Percentiles rank a stretch among this genome's conserved stretches.
Evolutionary conservation across 441 rosid species (phyloP).

Genomic region (Monsonia emarginata): DNA sequence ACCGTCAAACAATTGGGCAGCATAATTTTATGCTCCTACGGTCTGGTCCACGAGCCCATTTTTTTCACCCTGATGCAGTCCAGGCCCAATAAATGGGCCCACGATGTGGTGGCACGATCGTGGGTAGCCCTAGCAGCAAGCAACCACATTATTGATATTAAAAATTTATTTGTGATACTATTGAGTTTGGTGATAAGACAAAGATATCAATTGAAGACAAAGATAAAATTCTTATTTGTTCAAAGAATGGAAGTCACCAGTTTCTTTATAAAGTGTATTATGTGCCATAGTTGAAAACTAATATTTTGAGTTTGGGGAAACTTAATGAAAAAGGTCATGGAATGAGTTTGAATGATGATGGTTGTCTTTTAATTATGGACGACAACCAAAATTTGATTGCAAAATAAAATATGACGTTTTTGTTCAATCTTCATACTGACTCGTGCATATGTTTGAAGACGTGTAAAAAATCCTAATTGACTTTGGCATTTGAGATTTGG

Average conservation of each 20-base stretch:
- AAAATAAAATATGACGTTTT: constrained; percentile 8
- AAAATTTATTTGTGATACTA: not conserved
- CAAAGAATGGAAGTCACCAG: constrained; percentile 1
- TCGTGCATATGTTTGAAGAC: not conserved
- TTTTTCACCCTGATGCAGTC: too few relatives aligned
- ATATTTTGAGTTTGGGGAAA: constrained; percentile 18
- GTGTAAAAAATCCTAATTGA: not conserved
- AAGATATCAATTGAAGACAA: not conserved
- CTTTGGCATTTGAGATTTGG: constrained; percentile 1
- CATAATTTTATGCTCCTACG: too few relatives aligned
- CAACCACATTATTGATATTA: too few relatives aligned
- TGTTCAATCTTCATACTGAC: not conserved
- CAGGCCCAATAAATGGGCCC: too few relatives aligned
- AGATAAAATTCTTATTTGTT: constrained; percentile 2
- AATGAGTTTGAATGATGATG: not conserved
- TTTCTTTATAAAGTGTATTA: constrained; percentile 10
- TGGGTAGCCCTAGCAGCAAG: too few relatives aligned
- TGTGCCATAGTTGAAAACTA: constrained; percentile 4
- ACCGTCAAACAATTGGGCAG: too few relatives aligned
- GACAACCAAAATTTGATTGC: not conserved
- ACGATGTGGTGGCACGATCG: not conserved
- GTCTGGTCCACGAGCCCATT: too few relatives aligned
- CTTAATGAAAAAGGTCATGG: constrained; percentile 11
- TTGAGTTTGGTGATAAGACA: not conserved
- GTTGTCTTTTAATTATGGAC: not conserved